Evolutionary conservation across 139 green algal genomes (phyloP).

Genomic region (Chlamydomonas applanata): DNA sequence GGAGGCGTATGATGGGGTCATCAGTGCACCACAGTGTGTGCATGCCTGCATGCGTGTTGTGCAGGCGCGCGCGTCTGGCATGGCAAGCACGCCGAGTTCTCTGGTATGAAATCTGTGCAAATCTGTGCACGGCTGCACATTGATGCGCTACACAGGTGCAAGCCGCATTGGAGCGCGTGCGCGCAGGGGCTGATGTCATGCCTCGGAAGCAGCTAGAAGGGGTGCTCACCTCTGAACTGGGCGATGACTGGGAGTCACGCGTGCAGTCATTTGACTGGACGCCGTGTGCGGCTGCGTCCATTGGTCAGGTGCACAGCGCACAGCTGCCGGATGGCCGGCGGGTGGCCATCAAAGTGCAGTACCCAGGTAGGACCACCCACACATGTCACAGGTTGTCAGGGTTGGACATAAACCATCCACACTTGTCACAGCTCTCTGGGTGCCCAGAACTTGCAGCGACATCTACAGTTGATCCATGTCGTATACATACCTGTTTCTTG

Average conservation of each 20-base stretch:
- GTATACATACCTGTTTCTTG: no score
- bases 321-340: constrained; percentile 66
- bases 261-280: constrained; percentile 69
- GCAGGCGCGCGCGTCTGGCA: neutral
- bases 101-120: neutral
- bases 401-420: no score
- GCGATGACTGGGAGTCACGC: constrained; percentile 64
- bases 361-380: no score
- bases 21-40: neutral
- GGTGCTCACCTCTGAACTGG: constrained; percentile 75
- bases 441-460: no score
- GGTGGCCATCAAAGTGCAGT: constrained; percentile 84
- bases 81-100: no score
- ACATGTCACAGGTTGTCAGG: no score
- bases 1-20: no score
- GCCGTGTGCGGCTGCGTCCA: constrained; percentile 87
- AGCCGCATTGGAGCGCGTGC: constrained; percentile 82
- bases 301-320: constrained; percentile 86
- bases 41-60: neutral
- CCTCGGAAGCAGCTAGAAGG: constrained; percentile 82
- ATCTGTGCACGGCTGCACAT: neutral
- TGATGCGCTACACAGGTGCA: constrained; percentile 54
- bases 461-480: no score
- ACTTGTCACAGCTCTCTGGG: no score
- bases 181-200: constrained; percentile 90